These are phyloP conservation scores for Draba incana DNA, from an alignment of 345 rosid genomes.

Conservation along the genomic window DNA sequence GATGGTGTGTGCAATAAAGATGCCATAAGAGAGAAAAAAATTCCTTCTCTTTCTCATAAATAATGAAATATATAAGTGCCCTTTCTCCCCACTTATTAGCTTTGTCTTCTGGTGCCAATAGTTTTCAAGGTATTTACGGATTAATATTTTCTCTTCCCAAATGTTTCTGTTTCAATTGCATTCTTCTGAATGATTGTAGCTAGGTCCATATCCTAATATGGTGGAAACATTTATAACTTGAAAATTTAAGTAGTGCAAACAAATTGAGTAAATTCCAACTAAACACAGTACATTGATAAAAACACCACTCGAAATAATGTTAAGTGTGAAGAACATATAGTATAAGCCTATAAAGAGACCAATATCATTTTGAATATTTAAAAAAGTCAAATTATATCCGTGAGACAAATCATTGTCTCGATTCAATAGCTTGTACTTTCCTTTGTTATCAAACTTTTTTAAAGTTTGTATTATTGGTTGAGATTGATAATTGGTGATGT, in stretches of 20 bases:
- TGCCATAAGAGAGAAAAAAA: too few relatives aligned
- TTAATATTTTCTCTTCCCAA: conserved; percentile 17
- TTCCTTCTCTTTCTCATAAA: conserved; percentile 10
- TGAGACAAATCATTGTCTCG: too few relatives aligned
- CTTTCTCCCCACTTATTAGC: conserved; percentile 24
- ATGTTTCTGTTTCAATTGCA: conserved; percentile 24
- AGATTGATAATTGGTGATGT: too few relatives aligned
- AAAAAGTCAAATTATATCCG: too few relatives aligned
- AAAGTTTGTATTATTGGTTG: too few relatives aligned
- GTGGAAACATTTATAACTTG: conserved; percentile 2
- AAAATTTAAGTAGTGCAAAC: not conserved
- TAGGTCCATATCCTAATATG: conserved; percentile 18
- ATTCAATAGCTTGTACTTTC: too few relatives aligned
- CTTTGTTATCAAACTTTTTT: too few relatives aligned
- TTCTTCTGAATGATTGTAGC: conserved; percentile 6
- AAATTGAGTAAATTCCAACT: conserved; percentile 2
- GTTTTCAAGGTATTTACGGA: conserved; percentile 15
- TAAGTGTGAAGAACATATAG: too few relatives aligned
- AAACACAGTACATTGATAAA: not conserved
- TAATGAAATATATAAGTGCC: not conserved
- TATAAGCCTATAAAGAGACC: too few relatives aligned
- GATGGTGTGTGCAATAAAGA: too few relatives aligned
- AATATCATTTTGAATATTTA: too few relatives aligned
- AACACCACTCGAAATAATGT: not conserved
- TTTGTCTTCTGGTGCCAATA: conserved; percentile 25